Conservation (phyloP, 106 monocot species). For the Cymbidium sinense region DNA sequence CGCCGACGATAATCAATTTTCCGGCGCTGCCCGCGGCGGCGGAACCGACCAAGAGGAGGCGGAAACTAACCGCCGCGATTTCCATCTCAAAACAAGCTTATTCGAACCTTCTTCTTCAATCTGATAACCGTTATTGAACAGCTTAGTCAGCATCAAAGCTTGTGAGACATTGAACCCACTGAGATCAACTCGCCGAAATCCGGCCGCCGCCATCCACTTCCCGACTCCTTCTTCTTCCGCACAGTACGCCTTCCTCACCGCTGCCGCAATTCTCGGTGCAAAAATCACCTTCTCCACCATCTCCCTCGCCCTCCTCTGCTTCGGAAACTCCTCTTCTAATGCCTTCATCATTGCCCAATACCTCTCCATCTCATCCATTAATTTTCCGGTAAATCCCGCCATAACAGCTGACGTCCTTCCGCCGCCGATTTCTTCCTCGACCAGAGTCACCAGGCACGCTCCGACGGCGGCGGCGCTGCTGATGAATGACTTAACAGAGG, state of each 20-base stretch:
- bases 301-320: constrained; percentile 28
- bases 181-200: constrained; percentile 19
- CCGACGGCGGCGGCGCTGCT: neutral
- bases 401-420: neutral
- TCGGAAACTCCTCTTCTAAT: constrained; percentile 33
- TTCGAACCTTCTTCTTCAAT: constrained; percentile 29
- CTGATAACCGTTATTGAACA: constrained; percentile 35
- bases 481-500: constrained; percentile 27
- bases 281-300: constrained; percentile 37
- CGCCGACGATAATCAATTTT: too few relatives aligned
- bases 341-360: constrained; percentile 40
- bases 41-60: constrained; percentile 28
- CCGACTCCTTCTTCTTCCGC: constrained; percentile 9
- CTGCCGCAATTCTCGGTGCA: constrained; percentile 26
- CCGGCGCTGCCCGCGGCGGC: neutral
- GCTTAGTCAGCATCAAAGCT: constrained; percentile 28
- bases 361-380: constrained; percentile 34
- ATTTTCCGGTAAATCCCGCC: constrained; percentile 18
- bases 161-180: constrained; percentile 42
- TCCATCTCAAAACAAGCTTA: constrained; percentile 38
- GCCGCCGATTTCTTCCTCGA: constrained; percentile 6
- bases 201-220: constrained; percentile 31
- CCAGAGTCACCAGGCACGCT: constrained; percentile 13
- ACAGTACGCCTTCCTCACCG: constrained; percentile 7
- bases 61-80: constrained; percentile 22